Evolutionary conservation across 345 rosid genomes (phyloP), one percentile per base, ranked within the genome.

Genomic region (Euclidium syriacum): DNA sequence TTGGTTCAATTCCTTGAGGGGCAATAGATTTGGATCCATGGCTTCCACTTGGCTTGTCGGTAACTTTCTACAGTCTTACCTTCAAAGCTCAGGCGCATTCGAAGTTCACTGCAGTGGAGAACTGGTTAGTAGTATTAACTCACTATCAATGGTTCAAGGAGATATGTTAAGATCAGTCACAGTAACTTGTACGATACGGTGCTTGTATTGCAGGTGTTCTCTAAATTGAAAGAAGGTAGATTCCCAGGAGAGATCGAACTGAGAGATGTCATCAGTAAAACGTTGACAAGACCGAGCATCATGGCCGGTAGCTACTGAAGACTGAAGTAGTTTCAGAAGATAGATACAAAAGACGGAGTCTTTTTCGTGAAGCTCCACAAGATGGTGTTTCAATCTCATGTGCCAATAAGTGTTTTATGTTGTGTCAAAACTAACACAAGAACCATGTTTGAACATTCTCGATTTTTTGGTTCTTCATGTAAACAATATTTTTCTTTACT

Each of bases 41-140:
- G 94, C 94, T 2, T 74, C 84, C 16, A 75, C 85, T 51, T 84
- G 91, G 91, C 88, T 89, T 72, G 68, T 89, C 7, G 96, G 94
- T 39, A 86, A 89, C 71, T 67, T 81, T 10, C 2, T 84, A 72
- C 96, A 84, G 71, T 82, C 91, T 38, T 81, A 77, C 74, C 81
- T 84, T 5, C 85, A 81, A 66, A 76, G 86, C 70, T 84, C 87
- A 0, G 95, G 89, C 14, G 95, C 95, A 16, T 89, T 89, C 54
- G 96, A 89, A 77, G 85, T 86, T 65, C 75, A 56, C 71, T 81
- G 81, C 77, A 79, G 81, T 48, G 78, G 75, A 19, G 80, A 82
- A 44, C 29, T 76, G 91, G 95, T 89, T 14, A 71, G 84, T 73
- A 27, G 30, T 15, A 35, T 35, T 38, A 35, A n/a, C n/a, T n/a